These are phyloP conservation scores for Termitomyces sp. DNA, from an alignment of 768 basidiomycete genomes.

Conservation along the genomic window DNA sequence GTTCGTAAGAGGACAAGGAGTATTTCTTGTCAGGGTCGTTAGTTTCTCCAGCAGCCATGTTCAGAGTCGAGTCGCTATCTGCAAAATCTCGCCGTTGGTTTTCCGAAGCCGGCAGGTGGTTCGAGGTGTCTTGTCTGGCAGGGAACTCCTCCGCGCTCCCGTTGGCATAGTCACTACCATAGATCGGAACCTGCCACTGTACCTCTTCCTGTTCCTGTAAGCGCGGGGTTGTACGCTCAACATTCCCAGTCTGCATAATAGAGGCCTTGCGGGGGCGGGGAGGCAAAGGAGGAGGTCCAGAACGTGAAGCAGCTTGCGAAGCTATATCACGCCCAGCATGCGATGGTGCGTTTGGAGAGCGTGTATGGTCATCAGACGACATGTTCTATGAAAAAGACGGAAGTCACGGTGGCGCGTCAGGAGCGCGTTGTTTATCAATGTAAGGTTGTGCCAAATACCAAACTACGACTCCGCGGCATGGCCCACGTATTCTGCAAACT, in stretches of 20 bases:
- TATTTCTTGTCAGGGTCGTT: slow-evolving; percentile 33
- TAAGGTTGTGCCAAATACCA: slow-evolving; percentile 6
- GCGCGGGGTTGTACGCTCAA: slow-evolving; percentile 10
- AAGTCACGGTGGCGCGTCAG: not conserved
- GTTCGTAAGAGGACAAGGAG: slow-evolving; percentile 51
- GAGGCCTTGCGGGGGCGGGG: slow-evolving; percentile 2
- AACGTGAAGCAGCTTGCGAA: not conserved
- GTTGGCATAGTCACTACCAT: slow-evolving; percentile 13
- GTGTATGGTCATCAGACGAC: slow-evolving; percentile 4
- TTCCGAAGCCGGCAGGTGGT: not conserved
- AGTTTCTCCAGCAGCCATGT: slow-evolving; percentile 9
- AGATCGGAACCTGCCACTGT: slow-evolving; percentile 26
- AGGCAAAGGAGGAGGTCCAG: not conserved
- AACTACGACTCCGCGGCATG: slow-evolving; percentile 2
- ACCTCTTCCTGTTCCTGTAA: slow-evolving; percentile 11
- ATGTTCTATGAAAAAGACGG: not conserved
- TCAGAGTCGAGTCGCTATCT: slow-evolving; percentile 34
- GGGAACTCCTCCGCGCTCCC: slow-evolving; percentile 22
- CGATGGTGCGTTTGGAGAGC: not conserved
- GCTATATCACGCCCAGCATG: not conserved
- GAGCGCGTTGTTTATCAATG: slow-evolving; percentile 8
- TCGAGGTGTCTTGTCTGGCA: slow-evolving; percentile 19
- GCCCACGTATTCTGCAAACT: slow-evolving; percentile 34
- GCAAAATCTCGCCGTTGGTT: slow-evolving; percentile 26
- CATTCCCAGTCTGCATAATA: not conserved